Evolutionary conservation across 441 rosid species (phyloP), one percentile per base, ranked within the genome.

Genomic region (Brassica hybrid): DNA sequence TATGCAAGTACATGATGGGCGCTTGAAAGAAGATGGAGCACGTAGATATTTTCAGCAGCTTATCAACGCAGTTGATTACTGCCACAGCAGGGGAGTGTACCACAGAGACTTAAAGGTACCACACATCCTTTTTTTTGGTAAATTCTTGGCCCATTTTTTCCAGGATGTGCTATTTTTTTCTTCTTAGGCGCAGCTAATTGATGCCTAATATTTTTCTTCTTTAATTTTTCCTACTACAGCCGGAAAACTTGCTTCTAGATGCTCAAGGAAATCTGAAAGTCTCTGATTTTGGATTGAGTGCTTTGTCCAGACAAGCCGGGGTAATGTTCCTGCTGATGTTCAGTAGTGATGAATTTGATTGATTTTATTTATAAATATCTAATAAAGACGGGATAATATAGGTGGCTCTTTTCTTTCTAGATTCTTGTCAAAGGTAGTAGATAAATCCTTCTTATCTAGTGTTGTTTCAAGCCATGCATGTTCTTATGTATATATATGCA

Each of bases 271-370:
- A 87, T 86, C 94, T 95, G 74, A 95, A 93, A 88, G 97, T 95
- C 83, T 95, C 99, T 67, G 99, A 95, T 83, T 95, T 95, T 85
- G 99, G 99, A 77, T 78, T 95, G 84, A 93, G 99, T 90, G 98
- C 99, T 23, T 80, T 95, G 84, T 93, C 98, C 48, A 89, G 86
- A 73, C 96, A 95, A 95, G 94, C 93, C 83, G 81, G 93, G 98
- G 99, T 94, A 34, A 27, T 27, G 32, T 27, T 27, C 32, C 32
- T 27, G 32, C 34, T 27, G 27, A 60, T 38, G 75, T 54, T 43
- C 72, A 64, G 59, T 4, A n/a, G n/a, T 32, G 36, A 69, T 74
- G 43, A 63, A 8, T 62, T 16, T 43, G n/a, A 27, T 59, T 45
- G 74, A 17, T 36, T 48, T 10, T n/a, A 8, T 59, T 36, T 50